A percentile compares a stretch with the other conserved stretches of the same genome.
Conservation (phyloP, 2,329 filamentous ascomycete genomes). For the Diaporthe aspalathi region DNA sequence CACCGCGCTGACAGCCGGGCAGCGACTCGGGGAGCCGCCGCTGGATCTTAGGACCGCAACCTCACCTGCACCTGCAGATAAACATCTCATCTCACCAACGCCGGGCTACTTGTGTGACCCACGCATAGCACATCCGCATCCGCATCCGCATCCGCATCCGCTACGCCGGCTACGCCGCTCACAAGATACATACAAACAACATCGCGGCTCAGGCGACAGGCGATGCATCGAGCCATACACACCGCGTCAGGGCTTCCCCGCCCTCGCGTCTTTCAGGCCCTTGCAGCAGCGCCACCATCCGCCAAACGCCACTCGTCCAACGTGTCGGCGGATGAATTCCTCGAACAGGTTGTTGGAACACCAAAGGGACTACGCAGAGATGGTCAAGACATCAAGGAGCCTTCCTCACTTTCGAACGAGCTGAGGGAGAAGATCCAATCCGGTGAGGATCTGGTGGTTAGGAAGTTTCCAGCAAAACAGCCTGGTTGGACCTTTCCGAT, state of each 20-base stretch:
- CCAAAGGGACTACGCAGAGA: neutral
- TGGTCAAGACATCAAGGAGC: no score
- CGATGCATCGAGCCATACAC: neutral
- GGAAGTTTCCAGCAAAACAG: neutral
- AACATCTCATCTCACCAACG: no score
- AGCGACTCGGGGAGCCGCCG: neutral
- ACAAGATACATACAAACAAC: neutral
- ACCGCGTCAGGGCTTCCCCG: constrained; percentile 7
- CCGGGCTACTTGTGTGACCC: no score
- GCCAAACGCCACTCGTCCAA: neutral
- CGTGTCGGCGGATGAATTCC: neutral
- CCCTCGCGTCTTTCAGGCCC: neutral
- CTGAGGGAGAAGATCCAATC: neutral
- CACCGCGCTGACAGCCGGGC: no score
- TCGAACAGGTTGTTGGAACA: neutral
- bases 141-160: no score
- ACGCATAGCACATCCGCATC: no score
- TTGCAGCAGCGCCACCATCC: neutral
- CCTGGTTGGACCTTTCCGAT: neutral
- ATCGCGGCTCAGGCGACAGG: neutral
- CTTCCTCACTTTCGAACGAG: neutral
- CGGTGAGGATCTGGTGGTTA: neutral
- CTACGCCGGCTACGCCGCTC: neutral
- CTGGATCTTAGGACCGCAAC: neutral
- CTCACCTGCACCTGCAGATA: neutral